Evolutionary conservation across 768 basidiomycete genomes (phyloP).

Genomic region (Mycena pura): DNA sequence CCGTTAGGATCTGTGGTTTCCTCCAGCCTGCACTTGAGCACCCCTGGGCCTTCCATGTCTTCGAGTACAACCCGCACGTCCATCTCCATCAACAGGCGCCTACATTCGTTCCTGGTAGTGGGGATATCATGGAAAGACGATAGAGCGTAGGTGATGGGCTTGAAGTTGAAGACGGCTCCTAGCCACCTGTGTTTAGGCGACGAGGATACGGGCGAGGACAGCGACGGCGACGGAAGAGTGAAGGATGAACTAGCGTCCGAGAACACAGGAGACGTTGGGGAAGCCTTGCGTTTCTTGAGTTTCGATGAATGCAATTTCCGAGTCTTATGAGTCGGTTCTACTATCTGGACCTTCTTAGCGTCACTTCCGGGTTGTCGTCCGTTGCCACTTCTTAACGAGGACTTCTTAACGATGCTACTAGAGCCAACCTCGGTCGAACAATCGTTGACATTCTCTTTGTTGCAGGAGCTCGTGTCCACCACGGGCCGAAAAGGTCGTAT

Average conservation of each 20-base stretch:
- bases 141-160: constrained; percentile 64
- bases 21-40: constrained; percentile 80
- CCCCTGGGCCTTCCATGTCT: constrained; percentile 64
- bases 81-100: constrained; percentile 72
- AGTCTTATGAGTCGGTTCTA: constrained; percentile 49
- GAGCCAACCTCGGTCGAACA: constrained; percentile 21
- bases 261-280: constrained; percentile 49
- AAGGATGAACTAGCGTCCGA: constrained; percentile 51
- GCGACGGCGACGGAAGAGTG: constrained; percentile 44
- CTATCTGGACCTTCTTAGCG: constrained; percentile 54
- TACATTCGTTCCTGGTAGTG: constrained; percentile 77
- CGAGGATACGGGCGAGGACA: constrained; percentile 48
- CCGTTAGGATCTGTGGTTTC: constrained; percentile 67
- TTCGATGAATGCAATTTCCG: constrained; percentile 36
- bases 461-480: constrained; percentile 31
- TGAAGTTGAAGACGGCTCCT: constrained; percentile 87
- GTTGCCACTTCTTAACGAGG: constrained; percentile 49
- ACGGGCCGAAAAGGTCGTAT: constrained; percentile 31
- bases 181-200: constrained; percentile 81
- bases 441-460: constrained; percentile 66
- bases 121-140: constrained; percentile 64
- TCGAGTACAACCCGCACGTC: constrained; percentile 73
- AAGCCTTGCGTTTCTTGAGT: constrained; percentile 40
- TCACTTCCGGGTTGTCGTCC: constrained; percentile 26
- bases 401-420: constrained; percentile 44